These are phyloP conservation scores for Trichoderma endophyticum DNA, from an alignment of 2,329 filamentous ascomycete genomes.

Conservation along the genomic window DNA sequence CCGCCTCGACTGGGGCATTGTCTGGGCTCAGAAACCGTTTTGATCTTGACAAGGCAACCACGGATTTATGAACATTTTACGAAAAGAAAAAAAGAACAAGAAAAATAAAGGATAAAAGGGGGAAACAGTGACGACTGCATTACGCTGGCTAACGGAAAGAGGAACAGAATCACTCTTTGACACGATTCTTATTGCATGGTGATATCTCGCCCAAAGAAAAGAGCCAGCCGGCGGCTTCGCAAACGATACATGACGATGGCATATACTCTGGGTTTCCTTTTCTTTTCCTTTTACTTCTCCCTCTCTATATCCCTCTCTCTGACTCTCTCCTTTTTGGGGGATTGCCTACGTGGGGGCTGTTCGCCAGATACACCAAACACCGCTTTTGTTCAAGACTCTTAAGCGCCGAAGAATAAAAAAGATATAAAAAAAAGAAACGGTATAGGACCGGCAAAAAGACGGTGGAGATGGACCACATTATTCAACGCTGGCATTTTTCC, in stretches of 20 bases:
- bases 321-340: background rate
- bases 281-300: background rate
- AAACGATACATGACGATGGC: background rate
- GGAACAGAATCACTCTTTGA: background rate
- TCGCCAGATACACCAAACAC: background rate
- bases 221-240: background rate
- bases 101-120: background rate
- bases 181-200: background rate
- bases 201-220: background rate
- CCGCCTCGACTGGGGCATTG: slow-evolving; percentile 35
- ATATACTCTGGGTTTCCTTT: background rate
- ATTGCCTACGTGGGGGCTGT: background rate
- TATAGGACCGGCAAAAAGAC: background rate
- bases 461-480: background rate
- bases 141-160: background rate
- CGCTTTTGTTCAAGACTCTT: background rate
- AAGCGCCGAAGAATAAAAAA: background rate
- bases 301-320: background rate
- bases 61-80: background rate
- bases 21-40: slow-evolving; percentile 39
- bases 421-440: background rate
- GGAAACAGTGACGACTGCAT: background rate
- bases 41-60: background rate
- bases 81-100: background rate
- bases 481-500: background rate